Percentiles rank a stretch among this genome's conserved stretches.
Conservation (phyloP, 2,329 filamentous ascomycete species). For the Colletotrichum sp. region DNA sequence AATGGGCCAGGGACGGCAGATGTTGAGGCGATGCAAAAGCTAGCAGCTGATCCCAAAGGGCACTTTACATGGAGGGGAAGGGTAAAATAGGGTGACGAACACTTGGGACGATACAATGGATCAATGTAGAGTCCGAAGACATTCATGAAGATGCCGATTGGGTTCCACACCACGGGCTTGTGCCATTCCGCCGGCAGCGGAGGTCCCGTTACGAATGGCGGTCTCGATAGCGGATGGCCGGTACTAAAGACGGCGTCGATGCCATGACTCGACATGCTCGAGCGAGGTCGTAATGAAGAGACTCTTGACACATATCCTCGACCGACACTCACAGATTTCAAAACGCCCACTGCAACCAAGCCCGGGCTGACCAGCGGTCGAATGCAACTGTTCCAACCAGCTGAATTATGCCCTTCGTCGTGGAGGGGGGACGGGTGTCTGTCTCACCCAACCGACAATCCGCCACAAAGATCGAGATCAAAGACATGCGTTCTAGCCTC, state of each 20-base stretch:
- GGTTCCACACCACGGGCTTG: background rate
- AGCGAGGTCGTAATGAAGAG: background rate
- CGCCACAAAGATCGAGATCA: background rate
- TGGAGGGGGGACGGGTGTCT: background rate
- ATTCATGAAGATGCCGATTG: background rate
- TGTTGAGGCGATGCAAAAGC: constrained; percentile 13
- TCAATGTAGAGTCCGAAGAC: background rate
- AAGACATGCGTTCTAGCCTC: background rate
- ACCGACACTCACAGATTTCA: background rate
- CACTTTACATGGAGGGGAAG: constrained; percentile 22
- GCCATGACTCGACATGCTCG: background rate
- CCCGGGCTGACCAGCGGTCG: background rate
- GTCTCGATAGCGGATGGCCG: background rate
- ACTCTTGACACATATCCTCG: background rate
- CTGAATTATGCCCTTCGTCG: background rate
- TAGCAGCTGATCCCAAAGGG: constrained; percentile 17
- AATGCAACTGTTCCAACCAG: background rate
- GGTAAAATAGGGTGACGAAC: background rate
- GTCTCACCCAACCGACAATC: background rate
- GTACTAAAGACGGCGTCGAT: background rate
- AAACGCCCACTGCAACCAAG: background rate
- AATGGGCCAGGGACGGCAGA: constrained; percentile 9
- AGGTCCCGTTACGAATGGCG: background rate
- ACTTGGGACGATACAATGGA: background rate
- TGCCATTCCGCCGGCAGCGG: background rate